A percentile compares a stretch with the other conserved stretches of the same genome.
phyloP scores from a whole-genome alignment of 495 filamentous ascomycete genomes.

The Clohesyomyces aquaticus region DNA sequence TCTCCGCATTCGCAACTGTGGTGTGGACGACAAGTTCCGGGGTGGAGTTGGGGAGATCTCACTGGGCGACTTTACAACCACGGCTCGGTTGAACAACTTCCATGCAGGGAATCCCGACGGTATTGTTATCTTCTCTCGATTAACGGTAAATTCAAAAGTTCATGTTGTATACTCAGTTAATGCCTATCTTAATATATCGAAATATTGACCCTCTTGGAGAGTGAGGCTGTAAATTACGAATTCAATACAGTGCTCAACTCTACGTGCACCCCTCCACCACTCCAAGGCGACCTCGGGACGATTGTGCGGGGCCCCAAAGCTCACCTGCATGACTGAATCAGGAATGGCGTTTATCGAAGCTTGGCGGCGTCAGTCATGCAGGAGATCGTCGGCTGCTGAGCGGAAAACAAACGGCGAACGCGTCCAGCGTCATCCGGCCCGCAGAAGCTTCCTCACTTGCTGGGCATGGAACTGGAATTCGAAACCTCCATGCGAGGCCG shows the following conservation, averaged over 20 bases:
- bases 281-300: slow-evolving; percentile 8
- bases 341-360: background rate
- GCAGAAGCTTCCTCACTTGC: background rate
- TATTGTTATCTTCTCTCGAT: no score
- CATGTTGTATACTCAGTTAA: no score
- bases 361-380: slow-evolving; percentile 11
- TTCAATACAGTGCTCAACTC: background rate
- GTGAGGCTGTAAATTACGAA: background rate
- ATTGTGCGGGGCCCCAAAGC: slow-evolving; percentile 4
- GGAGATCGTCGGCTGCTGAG: slow-evolving; percentile 1
- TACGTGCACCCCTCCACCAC: no score
- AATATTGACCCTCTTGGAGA: no score
- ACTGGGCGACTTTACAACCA: background rate
- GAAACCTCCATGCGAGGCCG: background rate
- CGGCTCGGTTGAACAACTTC: background rate
- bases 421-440: slow-evolving; percentile 20
- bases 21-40: slow-evolving; percentile 8
- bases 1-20: slow-evolving; percentile 10
- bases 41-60: background rate
- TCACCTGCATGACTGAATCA: slow-evolving; percentile 27
- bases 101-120: no score
- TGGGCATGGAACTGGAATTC: slow-evolving; percentile 1
- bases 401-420: slow-evolving; percentile 37
- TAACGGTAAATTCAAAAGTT: no score
- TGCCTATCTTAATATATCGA: no score